These are phyloP conservation scores for Ichthyophonus hoferi DNA, from an alignment of 208 protist genomes.

Conservation along the genomic window DNA sequence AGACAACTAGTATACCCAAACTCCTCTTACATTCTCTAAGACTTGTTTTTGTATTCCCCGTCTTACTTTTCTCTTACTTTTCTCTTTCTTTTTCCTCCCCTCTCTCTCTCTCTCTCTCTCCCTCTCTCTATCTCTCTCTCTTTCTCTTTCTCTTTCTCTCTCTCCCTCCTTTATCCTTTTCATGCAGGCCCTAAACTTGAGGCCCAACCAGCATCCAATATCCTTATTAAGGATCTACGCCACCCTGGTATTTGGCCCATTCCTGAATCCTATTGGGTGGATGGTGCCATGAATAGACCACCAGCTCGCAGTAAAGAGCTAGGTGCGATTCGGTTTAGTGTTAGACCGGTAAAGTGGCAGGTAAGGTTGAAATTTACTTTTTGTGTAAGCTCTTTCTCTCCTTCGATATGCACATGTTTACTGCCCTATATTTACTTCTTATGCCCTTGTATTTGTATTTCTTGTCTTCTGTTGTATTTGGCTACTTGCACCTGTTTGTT, in stretches of 20 bases:
- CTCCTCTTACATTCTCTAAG: no score
- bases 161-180: not conserved
- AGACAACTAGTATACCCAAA: no score
- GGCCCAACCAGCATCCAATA: not conserved
- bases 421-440: no score
- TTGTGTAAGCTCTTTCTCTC: no score
- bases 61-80: no score
- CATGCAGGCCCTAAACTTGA: not conserved
- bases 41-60: no score
- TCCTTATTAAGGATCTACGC: not conserved
- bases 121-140: not conserved
- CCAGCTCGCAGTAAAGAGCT: not conserved
- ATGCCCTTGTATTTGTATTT: no score
- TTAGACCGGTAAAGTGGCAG: not conserved
- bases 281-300: not conserved
- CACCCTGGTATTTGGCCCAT: constrained; percentile 7
- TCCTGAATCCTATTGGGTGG: constrained; percentile 2
- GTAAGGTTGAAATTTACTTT: no score
- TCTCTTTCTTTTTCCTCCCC: no score
- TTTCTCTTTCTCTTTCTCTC: not conserved
- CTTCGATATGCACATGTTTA: no score
- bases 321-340: not conserved
- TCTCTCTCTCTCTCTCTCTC: not conserved
- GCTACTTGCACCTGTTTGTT: no score
- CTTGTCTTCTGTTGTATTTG: no score